Percentiles rank a stretch among this genome's conserved stretches.
phyloP scores from a whole-genome alignment of 768 basidiomycete species.

The Leccinum obscurum region DNA sequence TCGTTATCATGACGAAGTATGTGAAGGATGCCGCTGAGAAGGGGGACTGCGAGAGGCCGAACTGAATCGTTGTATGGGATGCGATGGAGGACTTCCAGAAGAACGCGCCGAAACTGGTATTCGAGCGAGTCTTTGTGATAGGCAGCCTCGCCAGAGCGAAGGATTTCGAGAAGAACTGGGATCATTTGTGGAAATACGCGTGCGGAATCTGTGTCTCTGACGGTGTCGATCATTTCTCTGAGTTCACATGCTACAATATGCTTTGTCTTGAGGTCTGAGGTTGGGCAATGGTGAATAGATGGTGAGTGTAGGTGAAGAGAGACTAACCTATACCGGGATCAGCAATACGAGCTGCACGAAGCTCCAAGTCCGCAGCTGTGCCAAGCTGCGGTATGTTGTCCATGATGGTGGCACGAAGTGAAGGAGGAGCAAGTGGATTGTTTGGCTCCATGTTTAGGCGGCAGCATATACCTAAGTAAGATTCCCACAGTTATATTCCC shows the following conservation, averaged over 20 bases:
- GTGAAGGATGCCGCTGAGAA: conserved; percentile 82
- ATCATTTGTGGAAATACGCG: conserved; percentile 73
- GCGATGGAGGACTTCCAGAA: conserved; percentile 88
- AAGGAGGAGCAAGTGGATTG: conserved; percentile 9
- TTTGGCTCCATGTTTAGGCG: conserved; percentile 21
- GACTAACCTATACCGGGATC: conserved; percentile 70
- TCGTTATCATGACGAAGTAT: conserved; percentile 90
- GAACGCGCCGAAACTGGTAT: conserved; percentile 81
- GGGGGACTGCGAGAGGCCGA: conserved; percentile 59
- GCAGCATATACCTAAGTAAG: too few relatives aligned
- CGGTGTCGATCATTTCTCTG: conserved; percentile 77
- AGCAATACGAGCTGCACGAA: conserved; percentile 69
- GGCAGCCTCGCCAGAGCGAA: conserved; percentile 66
- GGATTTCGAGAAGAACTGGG: conserved; percentile 68
- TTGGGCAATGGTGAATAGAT: conserved; percentile 2
- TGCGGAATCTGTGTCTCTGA: conserved; percentile 70
- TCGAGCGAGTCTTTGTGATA: conserved; percentile 67
- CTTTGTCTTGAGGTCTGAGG: conserved; percentile 68
- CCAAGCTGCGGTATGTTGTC: conserved; percentile 44
- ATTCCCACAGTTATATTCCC: too few relatives aligned
- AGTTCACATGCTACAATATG: conserved; percentile 73
- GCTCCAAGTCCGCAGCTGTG: conserved; percentile 62
- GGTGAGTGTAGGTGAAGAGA: not conserved
- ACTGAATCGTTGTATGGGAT: conserved; percentile 81
- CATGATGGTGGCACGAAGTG: conserved; percentile 31